Conservation (phyloP, 306 rosid genomes). For the Quercus glauca region DNA sequence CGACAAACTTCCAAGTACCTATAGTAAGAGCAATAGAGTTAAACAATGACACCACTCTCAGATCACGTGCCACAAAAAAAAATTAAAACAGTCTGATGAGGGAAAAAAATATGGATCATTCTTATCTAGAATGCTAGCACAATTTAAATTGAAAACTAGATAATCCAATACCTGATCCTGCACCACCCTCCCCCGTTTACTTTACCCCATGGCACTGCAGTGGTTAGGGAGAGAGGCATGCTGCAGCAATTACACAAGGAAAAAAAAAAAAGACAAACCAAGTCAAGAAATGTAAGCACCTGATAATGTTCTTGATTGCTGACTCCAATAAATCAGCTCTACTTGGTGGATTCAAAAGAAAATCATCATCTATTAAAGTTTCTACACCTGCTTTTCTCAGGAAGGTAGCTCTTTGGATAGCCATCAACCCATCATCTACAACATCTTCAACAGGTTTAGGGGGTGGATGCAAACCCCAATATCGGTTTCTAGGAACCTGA, state of each 20-base stretch:
- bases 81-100: not conserved
- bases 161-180: not conserved
- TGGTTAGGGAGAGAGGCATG: not conserved
- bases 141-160: constrained; percentile 8
- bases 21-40: constrained; percentile 21
- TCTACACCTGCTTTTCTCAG: constrained; percentile 94
- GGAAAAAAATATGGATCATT: not conserved
- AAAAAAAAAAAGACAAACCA: constrained; percentile 2
- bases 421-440: constrained; percentile 83
- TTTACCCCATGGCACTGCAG: not conserved
- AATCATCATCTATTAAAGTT: constrained; percentile 68
- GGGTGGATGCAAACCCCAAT: constrained; percentile 99
- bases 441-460: constrained; percentile 98
- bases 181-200: not conserved
- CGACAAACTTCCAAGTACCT: constrained; percentile 90
- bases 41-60: constrained; percentile 1
- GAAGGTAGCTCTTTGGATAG: constrained; percentile 92
- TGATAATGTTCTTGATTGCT: constrained; percentile 78
- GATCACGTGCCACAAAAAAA: not conserved
- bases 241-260: not conserved
- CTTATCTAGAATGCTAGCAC: not conserved
- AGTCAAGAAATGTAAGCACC: constrained; percentile 43
- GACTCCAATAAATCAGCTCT: constrained; percentile 89
- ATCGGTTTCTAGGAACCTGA: constrained; percentile 95
- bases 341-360: constrained; percentile 68